A percentile compares a stretch with the other conserved stretches of the same genome.
Conservation (phyloP, 345 rosid genomes). For the Gossypium anomalum region DNA sequence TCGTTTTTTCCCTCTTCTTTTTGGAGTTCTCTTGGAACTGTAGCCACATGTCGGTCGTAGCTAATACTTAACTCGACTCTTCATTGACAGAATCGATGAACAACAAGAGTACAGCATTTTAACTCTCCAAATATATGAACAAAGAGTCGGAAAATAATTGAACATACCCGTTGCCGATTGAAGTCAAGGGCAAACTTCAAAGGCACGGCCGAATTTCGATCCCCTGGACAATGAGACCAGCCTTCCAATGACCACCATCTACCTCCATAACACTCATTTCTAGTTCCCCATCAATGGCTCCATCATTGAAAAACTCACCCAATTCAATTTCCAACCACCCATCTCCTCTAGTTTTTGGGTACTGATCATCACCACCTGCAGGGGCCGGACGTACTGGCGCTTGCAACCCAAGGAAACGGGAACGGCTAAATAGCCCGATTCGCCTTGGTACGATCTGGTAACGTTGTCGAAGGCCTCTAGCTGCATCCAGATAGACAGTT, state of each 20-base stretch:
- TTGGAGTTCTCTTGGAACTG: neutral
- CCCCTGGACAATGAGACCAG: conserved; percentile 47
- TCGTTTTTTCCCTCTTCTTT: no score
- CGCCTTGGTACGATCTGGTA: neutral
- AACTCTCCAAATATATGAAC: neutral
- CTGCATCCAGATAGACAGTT: conserved; percentile 16
- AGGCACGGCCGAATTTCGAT: conserved; percentile 51
- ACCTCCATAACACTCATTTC: conserved; percentile 45
- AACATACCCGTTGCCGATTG: neutral
- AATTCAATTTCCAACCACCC: conserved; percentile 60
- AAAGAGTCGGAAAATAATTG: neutral
- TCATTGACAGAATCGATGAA: neutral
- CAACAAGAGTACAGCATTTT: neutral
- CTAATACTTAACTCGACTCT: neutral
- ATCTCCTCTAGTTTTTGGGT: conserved; percentile 34
- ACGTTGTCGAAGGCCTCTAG: neutral
- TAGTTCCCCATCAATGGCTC: conserved; percentile 35
- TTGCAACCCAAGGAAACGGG: neutral
- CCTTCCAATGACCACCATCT: conserved; percentile 39
- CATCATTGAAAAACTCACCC: conserved; percentile 39
- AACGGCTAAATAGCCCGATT: neutral
- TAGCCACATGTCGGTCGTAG: neutral
- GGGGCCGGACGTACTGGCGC: neutral
- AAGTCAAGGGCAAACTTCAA: neutral
- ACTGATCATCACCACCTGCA: neutral